These are phyloP conservation scores for Ichthyophthirius multifiliis DNA, from an alignment of 169 alveolate genomes.

Conservation along the genomic window DNA sequence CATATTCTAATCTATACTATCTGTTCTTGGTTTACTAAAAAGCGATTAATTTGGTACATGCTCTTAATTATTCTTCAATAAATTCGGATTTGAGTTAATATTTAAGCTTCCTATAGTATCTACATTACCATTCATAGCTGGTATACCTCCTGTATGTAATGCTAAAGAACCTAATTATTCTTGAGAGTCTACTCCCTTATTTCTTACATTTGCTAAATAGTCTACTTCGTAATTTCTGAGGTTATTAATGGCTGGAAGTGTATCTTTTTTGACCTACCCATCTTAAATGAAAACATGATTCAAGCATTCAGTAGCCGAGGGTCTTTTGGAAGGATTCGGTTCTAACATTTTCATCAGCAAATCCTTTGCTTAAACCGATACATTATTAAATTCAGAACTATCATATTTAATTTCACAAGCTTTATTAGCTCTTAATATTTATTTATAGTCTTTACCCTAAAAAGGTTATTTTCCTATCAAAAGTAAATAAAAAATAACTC, in stretches of 20 bases:
- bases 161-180: neutral
- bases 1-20: slow-evolving; percentile 1
- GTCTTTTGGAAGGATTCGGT: neutral
- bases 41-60: neutral
- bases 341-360: slow-evolving; percentile 2
- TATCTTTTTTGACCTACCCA: neutral
- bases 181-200: neutral
- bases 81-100: neutral
- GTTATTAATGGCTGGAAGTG: neutral
- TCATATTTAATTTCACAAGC: slow-evolving; percentile 47
- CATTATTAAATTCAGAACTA: slow-evolving; percentile 36
- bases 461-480: slow-evolving; percentile 66
- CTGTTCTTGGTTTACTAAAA: neutral
- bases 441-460: slow-evolving; percentile 54
- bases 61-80: neutral
- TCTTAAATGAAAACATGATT: slow-evolving; percentile 8
- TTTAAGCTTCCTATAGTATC: neutral
- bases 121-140: neutral
- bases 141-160: neutral
- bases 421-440: slow-evolving; percentile 50
- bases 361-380: slow-evolving; percentile 29
- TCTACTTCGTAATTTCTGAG: neutral
- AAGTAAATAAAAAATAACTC: slow-evolving; percentile 54
- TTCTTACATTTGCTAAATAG: neutral
- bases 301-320: neutral